Conservation (phyloP, 495 filamentous ascomycete species). For the Patellaria atrata region DNA sequence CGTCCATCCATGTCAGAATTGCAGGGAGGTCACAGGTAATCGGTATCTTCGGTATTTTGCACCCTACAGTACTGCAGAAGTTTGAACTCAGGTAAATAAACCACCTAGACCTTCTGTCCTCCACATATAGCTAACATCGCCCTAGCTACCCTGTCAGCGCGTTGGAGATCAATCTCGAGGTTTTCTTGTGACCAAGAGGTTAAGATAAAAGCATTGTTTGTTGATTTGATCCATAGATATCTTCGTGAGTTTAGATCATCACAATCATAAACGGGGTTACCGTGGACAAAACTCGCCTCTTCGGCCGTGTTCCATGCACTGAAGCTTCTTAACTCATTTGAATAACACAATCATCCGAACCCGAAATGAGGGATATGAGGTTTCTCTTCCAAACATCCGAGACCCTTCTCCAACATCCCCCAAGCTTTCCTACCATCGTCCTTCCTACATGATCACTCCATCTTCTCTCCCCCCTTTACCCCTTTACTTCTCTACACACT, state of each 20-base stretch:
- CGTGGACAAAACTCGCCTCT: no score
- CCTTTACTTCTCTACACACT: constrained; percentile 6
- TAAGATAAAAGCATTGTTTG: neutral
- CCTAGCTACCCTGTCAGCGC: constrained; percentile 79
- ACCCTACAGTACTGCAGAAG: constrained; percentile 82
- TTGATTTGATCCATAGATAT: neutral
- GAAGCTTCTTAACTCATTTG: no score
- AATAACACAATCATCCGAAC: no score
- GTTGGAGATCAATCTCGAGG: constrained; percentile 90
- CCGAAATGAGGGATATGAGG: no score
- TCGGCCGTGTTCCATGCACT: no score
- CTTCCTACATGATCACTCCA: no score
- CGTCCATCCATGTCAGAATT: constrained; percentile 60
- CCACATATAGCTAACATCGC: constrained; percentile 1
- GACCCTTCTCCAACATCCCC: no score
- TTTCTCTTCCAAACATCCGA: no score
- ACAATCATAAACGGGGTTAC: no score
- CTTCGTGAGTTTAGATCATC: neutral
- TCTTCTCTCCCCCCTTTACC: no score
- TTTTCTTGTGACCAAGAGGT: constrained; percentile 53
- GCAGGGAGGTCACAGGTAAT: constrained; percentile 55
- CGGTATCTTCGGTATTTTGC: constrained; percentile 83
- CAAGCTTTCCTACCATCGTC: no score
- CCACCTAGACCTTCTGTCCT: neutral
- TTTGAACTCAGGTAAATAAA: constrained; percentile 66